Evolutionary conservation across 2,329 filamentous ascomycete species (phyloP).

Genomic region (Claviceps capensis): DNA sequence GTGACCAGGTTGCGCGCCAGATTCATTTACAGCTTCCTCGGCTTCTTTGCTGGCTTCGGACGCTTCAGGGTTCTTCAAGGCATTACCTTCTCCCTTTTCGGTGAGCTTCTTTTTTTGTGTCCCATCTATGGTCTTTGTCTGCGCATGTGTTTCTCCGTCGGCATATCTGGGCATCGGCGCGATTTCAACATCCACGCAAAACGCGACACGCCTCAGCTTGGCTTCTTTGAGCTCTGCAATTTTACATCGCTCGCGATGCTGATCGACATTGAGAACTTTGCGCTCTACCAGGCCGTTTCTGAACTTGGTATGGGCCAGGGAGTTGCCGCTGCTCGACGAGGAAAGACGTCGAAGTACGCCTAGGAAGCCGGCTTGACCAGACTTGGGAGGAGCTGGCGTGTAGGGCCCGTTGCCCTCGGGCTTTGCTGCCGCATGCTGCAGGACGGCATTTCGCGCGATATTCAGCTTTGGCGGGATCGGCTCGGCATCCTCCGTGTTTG

Average conservation of each 20-base stretch:
- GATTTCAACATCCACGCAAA: constrained; percentile 95
- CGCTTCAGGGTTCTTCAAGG: constrained; percentile 52
- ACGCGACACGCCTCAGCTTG: constrained; percentile 78
- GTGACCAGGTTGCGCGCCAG: background rate
- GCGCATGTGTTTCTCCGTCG: constrained; percentile 37
- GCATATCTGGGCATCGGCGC: constrained; percentile 70
- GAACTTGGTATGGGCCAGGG: constrained; percentile 14
- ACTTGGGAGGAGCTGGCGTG: constrained; percentile 60
- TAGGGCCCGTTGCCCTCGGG: constrained; percentile 52
- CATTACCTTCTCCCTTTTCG: constrained; percentile 62
- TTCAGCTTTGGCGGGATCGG: constrained; percentile 33
- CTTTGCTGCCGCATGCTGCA: constrained; percentile 40
- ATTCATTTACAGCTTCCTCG: constrained; percentile 10
- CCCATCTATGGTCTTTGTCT: constrained; percentile 28
- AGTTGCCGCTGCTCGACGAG: constrained; percentile 40
- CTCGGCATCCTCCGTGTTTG: constrained; percentile 18
- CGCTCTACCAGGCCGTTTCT: constrained; percentile 64
- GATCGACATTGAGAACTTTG: constrained; percentile 73
- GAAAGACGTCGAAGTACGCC: constrained; percentile 74
- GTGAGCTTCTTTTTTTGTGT: constrained; percentile 46
- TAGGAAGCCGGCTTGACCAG: constrained; percentile 57
- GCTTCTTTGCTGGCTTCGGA: constrained; percentile 36
- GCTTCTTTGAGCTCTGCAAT: constrained; percentile 66
- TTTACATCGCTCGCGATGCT: constrained; percentile 61
- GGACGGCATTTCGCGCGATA: constrained; percentile 42